phyloP scores from a whole-genome alignment of 129 eudicot genomes.

The Artemisia argyi region DNA sequence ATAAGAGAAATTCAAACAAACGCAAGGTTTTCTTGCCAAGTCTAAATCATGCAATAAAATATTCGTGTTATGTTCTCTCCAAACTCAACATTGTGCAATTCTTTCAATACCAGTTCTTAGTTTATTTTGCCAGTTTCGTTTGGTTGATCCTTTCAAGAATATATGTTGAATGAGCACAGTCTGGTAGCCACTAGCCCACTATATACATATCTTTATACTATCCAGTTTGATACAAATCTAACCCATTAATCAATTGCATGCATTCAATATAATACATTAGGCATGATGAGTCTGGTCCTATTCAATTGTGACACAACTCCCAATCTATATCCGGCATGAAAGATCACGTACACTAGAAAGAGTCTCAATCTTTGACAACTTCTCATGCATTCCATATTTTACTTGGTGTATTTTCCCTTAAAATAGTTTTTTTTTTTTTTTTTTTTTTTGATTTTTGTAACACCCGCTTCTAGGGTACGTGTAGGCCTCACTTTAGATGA shows the following conservation, averaged over 20 bases:
- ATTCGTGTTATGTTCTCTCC: too few relatives aligned
- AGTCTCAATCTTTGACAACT: slow-evolving; percentile 3
- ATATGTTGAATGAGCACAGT: slow-evolving; percentile 19
- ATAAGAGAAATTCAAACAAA: too few relatives aligned
- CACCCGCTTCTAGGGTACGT: too few relatives aligned
- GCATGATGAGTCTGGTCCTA: neutral
- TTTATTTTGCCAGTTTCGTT: neutral
- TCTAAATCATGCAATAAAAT: too few relatives aligned
- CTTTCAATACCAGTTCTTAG: neutral
- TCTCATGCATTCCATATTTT: neutral
- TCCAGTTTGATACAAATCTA: neutral
- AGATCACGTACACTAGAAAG: neutral
- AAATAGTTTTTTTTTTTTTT: too few relatives aligned
- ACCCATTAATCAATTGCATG: neutral
- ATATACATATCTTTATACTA: neutral
- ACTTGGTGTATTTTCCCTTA: neutral
- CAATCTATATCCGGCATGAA: slow-evolving; percentile 2
- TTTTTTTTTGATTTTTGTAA: too few relatives aligned
- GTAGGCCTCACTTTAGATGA: too few relatives aligned
- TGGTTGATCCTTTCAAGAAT: neutral
- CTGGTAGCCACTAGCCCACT: too few relatives aligned
- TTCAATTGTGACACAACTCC: neutral
- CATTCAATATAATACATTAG: neutral
- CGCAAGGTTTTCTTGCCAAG: too few relatives aligned
- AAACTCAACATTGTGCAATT: neutral